Percentiles rank a stretch among this genome's conserved stretches.
Evolutionary conservation across 1,139 yeast species (phyloP).

Genomic region (Protomyces lactucae-debilis): DNA sequence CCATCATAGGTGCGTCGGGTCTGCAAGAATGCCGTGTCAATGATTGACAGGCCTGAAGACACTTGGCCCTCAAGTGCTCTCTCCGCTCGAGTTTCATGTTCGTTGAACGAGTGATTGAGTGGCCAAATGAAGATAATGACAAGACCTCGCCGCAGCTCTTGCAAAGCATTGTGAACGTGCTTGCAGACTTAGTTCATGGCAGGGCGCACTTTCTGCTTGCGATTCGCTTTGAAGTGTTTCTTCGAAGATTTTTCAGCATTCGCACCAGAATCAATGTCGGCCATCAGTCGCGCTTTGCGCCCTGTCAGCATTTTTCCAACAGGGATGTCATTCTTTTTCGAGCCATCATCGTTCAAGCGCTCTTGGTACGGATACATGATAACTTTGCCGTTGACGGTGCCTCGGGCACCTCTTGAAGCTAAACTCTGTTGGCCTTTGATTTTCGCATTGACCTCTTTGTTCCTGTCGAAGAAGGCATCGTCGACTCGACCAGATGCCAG

Average conservation of each 20-base stretch:
- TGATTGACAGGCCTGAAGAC: no score
- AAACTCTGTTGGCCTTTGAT: slow-evolving; percentile 19
- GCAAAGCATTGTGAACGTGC: no score
- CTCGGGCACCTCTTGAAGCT: slow-evolving; percentile 25
- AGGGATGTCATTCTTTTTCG: slow-evolving; percentile 11
- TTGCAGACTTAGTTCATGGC: slow-evolving; percentile 8
- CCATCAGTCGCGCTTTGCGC: slow-evolving; percentile 26
- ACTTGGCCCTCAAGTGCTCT: no score
- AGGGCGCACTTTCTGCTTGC: slow-evolving; percentile 24
- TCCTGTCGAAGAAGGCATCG: slow-evolving; percentile 12
- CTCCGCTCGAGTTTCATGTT: no score
- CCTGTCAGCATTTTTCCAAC: slow-evolving; percentile 27
- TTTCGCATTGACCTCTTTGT: slow-evolving; percentile 15
- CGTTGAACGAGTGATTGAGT: no score
- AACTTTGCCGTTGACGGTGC: slow-evolving; percentile 25
- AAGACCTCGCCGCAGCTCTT: no score
- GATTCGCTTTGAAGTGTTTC: slow-evolving; percentile 28
- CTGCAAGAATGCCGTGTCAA: no score
- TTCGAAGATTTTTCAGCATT: slow-evolving; percentile 22
- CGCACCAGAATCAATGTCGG: slow-evolving; percentile 20
- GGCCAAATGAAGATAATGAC: no score
- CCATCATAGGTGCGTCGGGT: no score
- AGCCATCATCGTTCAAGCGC: slow-evolving; percentile 26
- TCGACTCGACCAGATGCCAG: slow-evolving; percentile 19
- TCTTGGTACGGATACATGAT: slow-evolving; percentile 26